These are phyloP conservation scores for Fusarium goolgardi DNA, from an alignment of 2,329 filamentous ascomycete genomes.

Conservation along the genomic window DNA sequence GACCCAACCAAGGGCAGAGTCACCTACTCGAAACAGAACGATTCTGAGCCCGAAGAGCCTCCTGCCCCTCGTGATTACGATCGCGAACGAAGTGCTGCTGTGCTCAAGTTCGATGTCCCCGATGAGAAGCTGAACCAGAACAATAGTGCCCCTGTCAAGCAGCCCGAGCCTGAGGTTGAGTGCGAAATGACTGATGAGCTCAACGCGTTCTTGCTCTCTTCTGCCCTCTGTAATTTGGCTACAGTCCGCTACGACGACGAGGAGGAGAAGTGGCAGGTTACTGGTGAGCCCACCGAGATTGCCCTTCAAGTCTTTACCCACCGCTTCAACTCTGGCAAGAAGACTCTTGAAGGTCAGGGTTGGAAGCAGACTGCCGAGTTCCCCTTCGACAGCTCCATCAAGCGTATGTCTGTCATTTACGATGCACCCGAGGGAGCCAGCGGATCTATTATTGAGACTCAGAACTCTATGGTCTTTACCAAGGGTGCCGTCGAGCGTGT, in stretches of 20 bases:
- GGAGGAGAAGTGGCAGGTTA: conserved; percentile 71
- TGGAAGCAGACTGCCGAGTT: conserved; percentile 77
- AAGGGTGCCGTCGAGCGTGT: conserved; percentile 73
- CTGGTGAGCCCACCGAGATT: conserved; percentile 79
- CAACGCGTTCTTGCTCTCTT: conserved; percentile 63
- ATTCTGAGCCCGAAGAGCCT: conserved; percentile 49
- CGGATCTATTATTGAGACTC: conserved; percentile 53
- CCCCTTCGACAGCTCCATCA: conserved; percentile 82
- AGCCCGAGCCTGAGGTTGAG: conserved; percentile 51
- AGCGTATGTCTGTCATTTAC: conserved; percentile 84
- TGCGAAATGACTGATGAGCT: conserved; percentile 63
- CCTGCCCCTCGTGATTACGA: conserved; percentile 66
- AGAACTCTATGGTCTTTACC: conserved; percentile 67
- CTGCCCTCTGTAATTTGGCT: conserved; percentile 74
- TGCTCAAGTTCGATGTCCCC: conserved; percentile 72
- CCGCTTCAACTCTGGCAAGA: conserved; percentile 72
- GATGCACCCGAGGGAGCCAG: conserved; percentile 58
- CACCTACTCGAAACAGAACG: conserved; percentile 56
- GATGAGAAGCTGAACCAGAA: conserved; percentile 62
- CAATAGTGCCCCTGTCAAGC: conserved; percentile 44
- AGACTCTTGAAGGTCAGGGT: conserved; percentile 61
- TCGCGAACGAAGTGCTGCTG: conserved; percentile 68
- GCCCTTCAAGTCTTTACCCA: conserved; percentile 80
- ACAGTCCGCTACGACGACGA: conserved; percentile 67
- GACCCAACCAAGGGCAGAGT: conserved; percentile 70